Evolutionary conservation across 2,329 filamentous ascomycete species (phyloP).

Genomic region (Didymella pomorum): DNA sequence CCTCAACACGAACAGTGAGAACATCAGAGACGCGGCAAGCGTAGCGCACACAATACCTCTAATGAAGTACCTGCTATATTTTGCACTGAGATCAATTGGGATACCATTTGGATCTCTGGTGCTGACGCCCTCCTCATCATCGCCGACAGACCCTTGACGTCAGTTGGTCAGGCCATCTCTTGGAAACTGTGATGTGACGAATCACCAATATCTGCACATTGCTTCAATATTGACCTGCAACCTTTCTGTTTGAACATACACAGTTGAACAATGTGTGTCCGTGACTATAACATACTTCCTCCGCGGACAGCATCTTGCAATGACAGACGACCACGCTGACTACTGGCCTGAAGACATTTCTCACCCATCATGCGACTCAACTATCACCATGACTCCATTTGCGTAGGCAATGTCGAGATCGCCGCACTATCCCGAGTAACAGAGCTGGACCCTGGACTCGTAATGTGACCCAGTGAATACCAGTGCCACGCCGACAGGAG

Average conservation of each 20-base stretch:
- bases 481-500: not conserved
- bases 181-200: not conserved
- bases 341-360: not conserved
- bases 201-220: not conserved
- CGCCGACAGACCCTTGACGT: not conserved
- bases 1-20: not conserved
- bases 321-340: not conserved
- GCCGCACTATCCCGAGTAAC: not conserved
- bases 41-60: not conserved
- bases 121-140: not conserved
- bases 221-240: not conserved
- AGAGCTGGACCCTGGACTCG: not conserved
- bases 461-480: not conserved
- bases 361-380: not conserved
- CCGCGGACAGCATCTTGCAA: not conserved
- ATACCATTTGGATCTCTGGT: not conserved
- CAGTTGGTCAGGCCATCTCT: not conserved
- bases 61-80: not conserved
- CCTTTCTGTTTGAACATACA: not conserved
- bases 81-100: not conserved
- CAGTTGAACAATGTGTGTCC: not conserved
- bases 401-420: not conserved
- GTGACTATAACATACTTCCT: not conserved
- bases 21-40: not conserved
- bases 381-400: not conserved